Percentiles rank a stretch among this genome's conserved stretches.
These are phyloP conservation scores for Sporothrix euskadiensis DNA, from an alignment of 2,329 filamentous ascomycete genomes.

Conservation along the genomic window DNA sequence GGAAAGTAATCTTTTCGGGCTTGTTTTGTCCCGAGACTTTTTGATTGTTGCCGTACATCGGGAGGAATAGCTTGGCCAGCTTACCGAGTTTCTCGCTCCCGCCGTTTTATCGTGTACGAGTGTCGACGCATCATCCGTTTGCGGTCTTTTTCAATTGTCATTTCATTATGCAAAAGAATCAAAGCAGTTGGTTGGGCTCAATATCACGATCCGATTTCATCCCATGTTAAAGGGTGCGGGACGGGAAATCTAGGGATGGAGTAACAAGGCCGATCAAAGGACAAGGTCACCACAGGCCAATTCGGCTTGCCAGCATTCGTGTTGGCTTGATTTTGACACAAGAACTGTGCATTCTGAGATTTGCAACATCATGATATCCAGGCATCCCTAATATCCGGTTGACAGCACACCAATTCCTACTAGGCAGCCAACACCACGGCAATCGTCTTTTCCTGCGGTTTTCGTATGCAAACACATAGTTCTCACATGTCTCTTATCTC, in stretches of 20 bases:
- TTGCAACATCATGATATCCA: not conserved
- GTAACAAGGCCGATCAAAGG: not conserved
- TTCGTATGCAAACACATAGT: too few relatives aligned
- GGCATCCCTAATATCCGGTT: not conserved
- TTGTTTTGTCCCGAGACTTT: not conserved
- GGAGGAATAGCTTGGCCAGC: not conserved
- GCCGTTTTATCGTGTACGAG: not conserved
- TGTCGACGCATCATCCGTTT: not conserved
- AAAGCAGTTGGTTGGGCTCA: not conserved
- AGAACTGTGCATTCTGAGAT: not conserved
- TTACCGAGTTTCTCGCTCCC: not conserved
- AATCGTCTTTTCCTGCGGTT: not conserved
- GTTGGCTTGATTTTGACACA: not conserved
- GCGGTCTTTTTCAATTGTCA: too few relatives aligned
- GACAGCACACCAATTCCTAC: not conserved
- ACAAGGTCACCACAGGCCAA: not conserved
- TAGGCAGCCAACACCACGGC: not conserved
- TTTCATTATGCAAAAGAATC: not conserved
- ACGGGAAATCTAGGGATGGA: conserved; percentile 10
- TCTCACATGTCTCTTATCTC: not conserved
- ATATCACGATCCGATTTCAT: not conserved
- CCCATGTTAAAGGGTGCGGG: not conserved
- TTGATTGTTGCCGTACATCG: not conserved
- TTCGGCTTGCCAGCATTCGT: not conserved
- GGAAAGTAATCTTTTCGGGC: not conserved